Base-by-base conservation (phyloP, 1,284 basidiomycete genomes). In the Cystobasidiaceae sp. region DNA sequence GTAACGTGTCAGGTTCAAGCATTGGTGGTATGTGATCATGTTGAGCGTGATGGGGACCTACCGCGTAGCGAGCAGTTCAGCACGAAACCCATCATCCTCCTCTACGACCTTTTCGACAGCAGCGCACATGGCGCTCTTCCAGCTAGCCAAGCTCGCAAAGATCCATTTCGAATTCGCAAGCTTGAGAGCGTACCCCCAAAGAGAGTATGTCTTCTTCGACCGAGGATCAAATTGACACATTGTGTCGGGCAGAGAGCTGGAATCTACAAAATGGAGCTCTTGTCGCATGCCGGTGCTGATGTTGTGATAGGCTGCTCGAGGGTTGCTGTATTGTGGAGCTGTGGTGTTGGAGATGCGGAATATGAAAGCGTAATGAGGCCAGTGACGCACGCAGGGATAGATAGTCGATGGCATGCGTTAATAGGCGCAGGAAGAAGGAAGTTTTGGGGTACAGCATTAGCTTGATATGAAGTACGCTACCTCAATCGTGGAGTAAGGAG, bases 101-200 rank as follows among this genome's bases (percentile, higher is more conserved):
- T 13, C 44, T 17, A 48, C 21, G n/a, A 45, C 33, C 27, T 25
- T 23, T 27, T 60, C 58, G 7, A 60, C 17, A 3, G 58, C 45
- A 33, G 25, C 32, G 9, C 39, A 33, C 2, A 60, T 25, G 13
- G 37, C 50, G 32, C 27, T 30, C 58, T 51, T 49, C 7, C 39
- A 13, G 13, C 9, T n/a, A 27, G 27, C 19, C 4, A 39, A 34
- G 5, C 34, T 48, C 34, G 44, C 25, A 23, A 49, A 27, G 7
- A 41, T 30, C n/a, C 48, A 39, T 7, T 11, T n/a, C n/a, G n/a
- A 25, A 37, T 41, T 50, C 3, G 57, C 34, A 27, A 34, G 32
- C 46, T 34, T 60, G 6, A 51, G 15, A 8, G 58, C 58, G 23
- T 50, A 60, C 48, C 50, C 45, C 34, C 48, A 60, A 27, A 60